These are phyloP conservation scores for Earliella scabrosa DNA, from an alignment of 1,284 basidiomycete species.

Conservation along the genomic window DNA sequence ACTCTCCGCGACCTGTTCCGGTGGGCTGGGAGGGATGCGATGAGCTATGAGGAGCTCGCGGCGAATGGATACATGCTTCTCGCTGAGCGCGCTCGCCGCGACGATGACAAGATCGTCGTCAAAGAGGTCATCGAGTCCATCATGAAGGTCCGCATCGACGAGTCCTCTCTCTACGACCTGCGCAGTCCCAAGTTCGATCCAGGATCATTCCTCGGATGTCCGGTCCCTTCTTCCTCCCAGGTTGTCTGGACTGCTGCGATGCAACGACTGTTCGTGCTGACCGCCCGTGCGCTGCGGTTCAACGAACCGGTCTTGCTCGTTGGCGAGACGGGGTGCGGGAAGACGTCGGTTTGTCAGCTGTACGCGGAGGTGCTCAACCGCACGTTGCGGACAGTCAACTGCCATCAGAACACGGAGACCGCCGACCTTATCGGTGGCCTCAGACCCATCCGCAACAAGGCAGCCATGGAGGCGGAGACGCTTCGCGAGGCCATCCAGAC, in stretches of 20 bases:
- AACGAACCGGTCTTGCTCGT: slow-evolving; percentile 98
- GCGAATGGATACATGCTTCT: slow-evolving; percentile 98
- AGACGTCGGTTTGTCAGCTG: slow-evolving; percentile 96
- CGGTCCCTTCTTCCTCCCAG: slow-evolving; percentile 51
- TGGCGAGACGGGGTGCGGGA: slow-evolving; percentile 97
- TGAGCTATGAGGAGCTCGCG: slow-evolving; percentile 92
- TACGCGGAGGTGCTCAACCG: slow-evolving; percentile 74
- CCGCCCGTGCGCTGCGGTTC: slow-evolving; percentile 83
- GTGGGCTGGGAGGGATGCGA: slow-evolving; percentile 91
- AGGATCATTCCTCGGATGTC: slow-evolving; percentile 56
- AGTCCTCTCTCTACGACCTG: slow-evolving; percentile 69
- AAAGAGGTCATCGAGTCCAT: slow-evolving; percentile 92
- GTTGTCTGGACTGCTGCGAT: slow-evolving; percentile 95
- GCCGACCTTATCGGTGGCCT: slow-evolving; percentile 96
- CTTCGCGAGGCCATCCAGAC: slow-evolving; percentile 45
- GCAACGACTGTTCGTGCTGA: slow-evolving; percentile 87
- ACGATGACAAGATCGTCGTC: slow-evolving; percentile 88
- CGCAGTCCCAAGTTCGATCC: slow-evolving; percentile 50
- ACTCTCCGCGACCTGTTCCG: slow-evolving; percentile 97
- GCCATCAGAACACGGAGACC: slow-evolving; percentile 99
- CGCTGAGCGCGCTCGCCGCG: slow-evolving; percentile 86
- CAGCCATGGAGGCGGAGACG: slow-evolving; percentile 48
- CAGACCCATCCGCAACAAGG: slow-evolving; percentile 89
- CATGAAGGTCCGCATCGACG: slow-evolving; percentile 89
- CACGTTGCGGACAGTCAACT: slow-evolving; percentile 82